Evolutionary conservation across 345 rosid genomes (phyloP).

Genomic region (Populus simonii): DNA sequence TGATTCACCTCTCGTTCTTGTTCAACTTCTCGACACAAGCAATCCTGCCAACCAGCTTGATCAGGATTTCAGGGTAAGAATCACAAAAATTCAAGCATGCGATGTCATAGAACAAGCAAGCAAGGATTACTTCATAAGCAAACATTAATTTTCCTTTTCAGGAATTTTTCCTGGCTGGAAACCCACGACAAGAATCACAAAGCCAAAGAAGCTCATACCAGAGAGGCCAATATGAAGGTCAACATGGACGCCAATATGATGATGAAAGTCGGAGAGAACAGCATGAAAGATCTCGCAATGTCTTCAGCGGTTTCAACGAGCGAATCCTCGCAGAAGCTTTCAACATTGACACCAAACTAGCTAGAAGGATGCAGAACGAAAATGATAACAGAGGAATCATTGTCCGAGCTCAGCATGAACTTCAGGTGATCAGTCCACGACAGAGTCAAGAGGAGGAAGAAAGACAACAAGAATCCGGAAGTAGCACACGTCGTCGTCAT

Average conservation of each 20-base stretch:
- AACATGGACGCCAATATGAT: neutral
- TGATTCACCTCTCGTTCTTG: conserved; percentile 30
- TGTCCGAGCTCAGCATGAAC: neutral
- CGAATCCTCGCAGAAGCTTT: conserved; percentile 1
- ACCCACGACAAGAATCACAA: conserved; percentile 24
- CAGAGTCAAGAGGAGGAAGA: neutral
- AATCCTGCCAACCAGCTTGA: conserved; percentile 44
- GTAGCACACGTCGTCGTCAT: neutral
- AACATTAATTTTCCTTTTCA: neutral
- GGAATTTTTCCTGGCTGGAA: conserved; percentile 52
- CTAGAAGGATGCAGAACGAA: neutral
- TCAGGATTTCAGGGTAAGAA: conserved; percentile 30
- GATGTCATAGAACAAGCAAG: neutral
- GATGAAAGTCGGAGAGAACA: neutral
- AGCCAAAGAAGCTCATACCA: neutral
- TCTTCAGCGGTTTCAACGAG: neutral
- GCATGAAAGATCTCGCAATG: neutral
- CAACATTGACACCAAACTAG: neutral
- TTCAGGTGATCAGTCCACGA: conserved; percentile 18
- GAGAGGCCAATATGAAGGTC: neutral
- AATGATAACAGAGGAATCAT: neutral
- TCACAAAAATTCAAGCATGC: neutral
- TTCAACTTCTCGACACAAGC: conserved; percentile 29
- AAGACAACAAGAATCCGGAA: neutral
- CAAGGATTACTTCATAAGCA: neutral